Evolutionary conservation across 768 basidiomycete genomes (phyloP), one percentile per base, ranked within the genome.

Genomic region (Hirschioporus abietinus): DNA sequence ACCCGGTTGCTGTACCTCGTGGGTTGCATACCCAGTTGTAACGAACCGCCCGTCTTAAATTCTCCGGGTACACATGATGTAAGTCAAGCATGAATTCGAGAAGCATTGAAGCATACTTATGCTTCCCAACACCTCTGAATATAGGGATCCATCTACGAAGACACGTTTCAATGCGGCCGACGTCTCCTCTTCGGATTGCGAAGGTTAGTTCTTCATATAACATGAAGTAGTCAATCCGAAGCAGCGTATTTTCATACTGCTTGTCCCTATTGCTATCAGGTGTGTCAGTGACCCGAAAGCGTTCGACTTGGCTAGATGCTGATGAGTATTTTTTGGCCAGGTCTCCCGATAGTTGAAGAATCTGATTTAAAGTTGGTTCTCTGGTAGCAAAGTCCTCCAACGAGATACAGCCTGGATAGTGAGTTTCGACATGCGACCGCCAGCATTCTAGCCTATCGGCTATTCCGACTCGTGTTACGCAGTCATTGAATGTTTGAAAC

Each of bases 161-260:
- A 1, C 68, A 65, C 0, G 67, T 42, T 65, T 78, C 76, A 1
- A 79, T 70, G 1, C 75, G 68, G 0, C 78, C 76, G 62, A 80
- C 76, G 64, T 78, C 78, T 0, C 78, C 73, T 0, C 9, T 7
- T 30, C 78, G 79, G 73, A 78, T 76, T 0, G 75, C 72, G 67
- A 76, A 72, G 0, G 71, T 70, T 0, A 80, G 64, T 60, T 83
- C 81, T 52, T 80, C 76, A 64, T 84, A 83, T 0, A 82, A 73
- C 0, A 81, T 59, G 9, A 78, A 71, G 27, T 79, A 78, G 30
- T 78, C 67, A 15, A 80, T 71, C 1, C 69, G 30, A 0, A 80
- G 65, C 9, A 78, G 36, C 0, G 65, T 62, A 65, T 83, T 83
- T 66, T 80, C 76, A 15, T 69, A 65, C 18, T 77, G 73, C 36